Evolutionary conservation across 495 filamentous ascomycete species (phyloP), one percentile per base, ranked within the genome.

Genomic region (Talaromyces trachyspermus): DNA sequence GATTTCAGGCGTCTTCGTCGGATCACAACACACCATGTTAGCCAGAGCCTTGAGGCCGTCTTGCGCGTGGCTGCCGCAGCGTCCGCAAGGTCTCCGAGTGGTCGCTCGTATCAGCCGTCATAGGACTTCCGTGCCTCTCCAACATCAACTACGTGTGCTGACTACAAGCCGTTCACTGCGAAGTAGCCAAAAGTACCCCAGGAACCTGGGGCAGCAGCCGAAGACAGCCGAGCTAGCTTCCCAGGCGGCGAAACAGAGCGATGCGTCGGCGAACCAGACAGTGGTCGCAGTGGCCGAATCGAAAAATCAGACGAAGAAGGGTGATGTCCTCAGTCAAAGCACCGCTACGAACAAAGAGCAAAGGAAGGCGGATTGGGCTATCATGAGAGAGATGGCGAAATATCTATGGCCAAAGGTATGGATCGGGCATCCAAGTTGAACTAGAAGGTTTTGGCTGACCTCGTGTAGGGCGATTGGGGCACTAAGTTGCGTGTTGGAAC

Each of bases 281-380:
- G 18, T 49, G 24, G 50, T 54, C 38, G 36, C 27, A 10, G 41
- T 65, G 54, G 40, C 55, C 20, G 53, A 59, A 42, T 47, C 51
- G 45, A 49, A 43, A 26, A 48, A 63, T n/a, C n/a, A n/a, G n/a
- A n/a, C n/a, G 25, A 61, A 59, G n/a, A 71, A 70, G 50, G 77
- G 75, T 45, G 61, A 72, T 43, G 59, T 85, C 30, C 69, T 84
- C 27, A 68, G 68, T 22, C 80, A 83, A 59, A 57, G 74, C 42
- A 68, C 63, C 4, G 57, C 76, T 24, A 72, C 76, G 2, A 85
- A 77, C 8, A 86, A 89, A 55, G 89, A 95, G 63, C 92, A 97
- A 67, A 78, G 92, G 38, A 94, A 89, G 65, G 94, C 89, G 5
- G 92, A 98, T 52, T 97, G 94, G 92, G 89, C 88, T 5, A 98